Evolutionary conservation across 2,329 filamentous ascomycete genomes (phyloP), one percentile per base, ranked within the genome.

Genomic region (Trichothecium sympodiale): DNA sequence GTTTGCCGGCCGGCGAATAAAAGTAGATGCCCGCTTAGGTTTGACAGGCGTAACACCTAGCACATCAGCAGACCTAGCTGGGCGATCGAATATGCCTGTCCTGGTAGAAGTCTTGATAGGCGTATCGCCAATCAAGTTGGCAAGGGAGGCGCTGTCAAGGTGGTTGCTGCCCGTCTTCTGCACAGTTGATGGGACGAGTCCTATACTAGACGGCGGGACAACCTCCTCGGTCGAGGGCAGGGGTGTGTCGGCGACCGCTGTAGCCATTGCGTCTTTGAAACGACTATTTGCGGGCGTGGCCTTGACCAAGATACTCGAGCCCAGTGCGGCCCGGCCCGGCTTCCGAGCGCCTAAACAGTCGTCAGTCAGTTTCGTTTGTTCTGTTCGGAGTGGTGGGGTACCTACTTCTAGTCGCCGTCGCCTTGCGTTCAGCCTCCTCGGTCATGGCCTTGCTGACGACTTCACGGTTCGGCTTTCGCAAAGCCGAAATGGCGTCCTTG

Each of bases 391-490:
- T 6, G 20, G 20, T 25, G 20, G 20, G 28, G n/a, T 37, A 56
- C 67, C 56, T 59, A 76, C 73, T 77, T 49, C 54, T 61, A 2
- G 49, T 43, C 4, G 62, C 61, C 13, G 62, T 62, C 5, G 64
- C 60, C 36, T 77, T 71, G 46, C 70, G 71, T 51, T 86, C 80
- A 4, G 74, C 70, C 17, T 74, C 78, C 43, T 84, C 80, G 4
- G 71, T 74, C 38, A 83, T 65, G 27, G 75, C 70, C 46, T 77
- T 78, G 23, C 77, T 76, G 10, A 79, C 80, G 29, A 82, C 65
- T 16, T 74, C 70, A 31, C 84, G 73, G 48, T 89, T 87, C 1
- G 84, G 84, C 55, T 79, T 85, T 52, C 82, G 79, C 29, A 89
- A 55, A 8, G 77, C 71, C 5, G 72, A 73, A 34, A 91, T 88